These are phyloP conservation scores for Vaccinium corymbosum DNA, from an alignment of 148 eudicot species.

Conservation along the genomic window DNA sequence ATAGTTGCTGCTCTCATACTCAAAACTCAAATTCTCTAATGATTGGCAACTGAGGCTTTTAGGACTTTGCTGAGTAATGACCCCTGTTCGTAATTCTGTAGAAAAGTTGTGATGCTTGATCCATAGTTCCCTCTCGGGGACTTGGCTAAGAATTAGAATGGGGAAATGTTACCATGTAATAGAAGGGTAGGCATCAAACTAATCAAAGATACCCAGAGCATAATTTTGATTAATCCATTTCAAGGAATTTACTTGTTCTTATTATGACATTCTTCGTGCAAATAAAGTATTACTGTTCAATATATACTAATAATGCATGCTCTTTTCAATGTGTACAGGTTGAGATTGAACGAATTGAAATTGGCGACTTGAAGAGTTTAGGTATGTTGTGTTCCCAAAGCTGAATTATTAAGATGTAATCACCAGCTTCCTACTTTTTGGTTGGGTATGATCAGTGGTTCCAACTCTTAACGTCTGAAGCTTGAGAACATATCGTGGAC, in stretches of 20 bases:
- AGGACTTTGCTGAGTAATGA: no score
- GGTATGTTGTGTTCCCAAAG: slow-evolving; percentile 40
- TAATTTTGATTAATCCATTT: not conserved
- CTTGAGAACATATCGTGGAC: not conserved
- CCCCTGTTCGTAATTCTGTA: no score
- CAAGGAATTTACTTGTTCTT: not conserved
- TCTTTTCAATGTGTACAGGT: slow-evolving; percentile 39
- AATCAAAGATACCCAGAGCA: not conserved
- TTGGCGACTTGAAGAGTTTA: slow-evolving; percentile 56
- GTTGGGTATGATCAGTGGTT: not conserved
- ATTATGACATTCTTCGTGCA: not conserved
- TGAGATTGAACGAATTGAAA: slow-evolving; percentile 81
- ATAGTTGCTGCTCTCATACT: no score
- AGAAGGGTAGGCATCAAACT: not conserved
- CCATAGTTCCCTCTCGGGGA: no score
- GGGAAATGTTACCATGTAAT: no score
- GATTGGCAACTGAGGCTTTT: no score
- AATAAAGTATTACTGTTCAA: not conserved
- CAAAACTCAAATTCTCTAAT: no score
- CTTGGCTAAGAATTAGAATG: no score
- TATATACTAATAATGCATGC: not conserved
- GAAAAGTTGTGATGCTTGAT: no score
- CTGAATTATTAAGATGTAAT: not conserved
- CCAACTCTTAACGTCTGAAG: not conserved
- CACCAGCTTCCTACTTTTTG: not conserved